These are phyloP conservation scores for Fusarium miscanthi DNA, from an alignment of 2,329 filamentous ascomycete species.

Conservation along the genomic window DNA sequence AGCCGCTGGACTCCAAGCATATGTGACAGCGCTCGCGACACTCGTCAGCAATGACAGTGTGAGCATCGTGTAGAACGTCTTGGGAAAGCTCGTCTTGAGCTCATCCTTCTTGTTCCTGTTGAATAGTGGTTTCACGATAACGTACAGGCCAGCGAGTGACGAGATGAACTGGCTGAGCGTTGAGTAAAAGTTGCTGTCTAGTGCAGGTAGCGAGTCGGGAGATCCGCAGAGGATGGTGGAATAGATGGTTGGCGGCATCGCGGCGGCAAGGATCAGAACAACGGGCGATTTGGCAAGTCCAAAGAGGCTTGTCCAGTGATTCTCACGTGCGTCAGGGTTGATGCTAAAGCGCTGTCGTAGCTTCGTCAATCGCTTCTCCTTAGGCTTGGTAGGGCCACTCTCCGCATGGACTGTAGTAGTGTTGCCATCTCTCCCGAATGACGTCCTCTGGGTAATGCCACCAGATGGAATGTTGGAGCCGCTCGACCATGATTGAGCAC, in stretches of 20 bases:
- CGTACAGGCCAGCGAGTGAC: background rate
- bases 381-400: no score
- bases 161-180: background rate
- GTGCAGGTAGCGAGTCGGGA: background rate
- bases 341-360: background rate
- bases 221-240: background rate
- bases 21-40: background rate
- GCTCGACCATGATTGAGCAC: background rate
- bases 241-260: background rate
- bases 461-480: background rate
- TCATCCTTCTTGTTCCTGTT: fast-evolving
- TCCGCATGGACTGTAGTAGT: fast-evolving
- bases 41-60: background rate
- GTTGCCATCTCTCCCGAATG: background rate
- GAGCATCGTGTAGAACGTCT: background rate
- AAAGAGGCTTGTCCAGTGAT: background rate
- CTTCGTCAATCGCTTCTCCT: background rate
- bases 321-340: fast-evolving
- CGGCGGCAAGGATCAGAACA: background rate
- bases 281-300: fast-evolving
- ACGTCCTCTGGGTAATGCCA: fast-evolving
- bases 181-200: background rate
- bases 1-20: background rate
- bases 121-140: background rate
- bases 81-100: background rate